A percentile compares a stretch with the other conserved stretches of the same genome.
phyloP scores from a whole-genome alignment of 768 basidiomycete genomes.

The Lactarius sp. region DNA sequence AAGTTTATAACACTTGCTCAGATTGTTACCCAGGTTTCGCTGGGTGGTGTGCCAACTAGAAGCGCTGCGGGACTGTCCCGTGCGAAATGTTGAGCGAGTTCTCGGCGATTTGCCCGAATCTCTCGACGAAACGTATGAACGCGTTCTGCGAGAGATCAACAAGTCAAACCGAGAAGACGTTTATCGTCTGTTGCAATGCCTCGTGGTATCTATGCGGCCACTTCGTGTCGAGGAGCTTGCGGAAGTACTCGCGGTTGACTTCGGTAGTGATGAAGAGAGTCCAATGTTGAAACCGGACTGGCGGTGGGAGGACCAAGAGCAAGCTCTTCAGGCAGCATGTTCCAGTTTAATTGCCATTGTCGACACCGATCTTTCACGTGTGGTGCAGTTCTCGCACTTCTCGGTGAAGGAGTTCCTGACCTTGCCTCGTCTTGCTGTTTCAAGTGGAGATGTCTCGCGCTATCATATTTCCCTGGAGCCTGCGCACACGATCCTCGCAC shows the following conservation, averaged over 20 bases:
- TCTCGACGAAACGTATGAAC: neutral
- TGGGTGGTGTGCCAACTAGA: no score
- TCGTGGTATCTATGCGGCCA: neutral
- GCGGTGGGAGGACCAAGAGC: neutral
- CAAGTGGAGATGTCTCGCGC: neutral
- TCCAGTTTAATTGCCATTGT: neutral
- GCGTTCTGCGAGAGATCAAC: neutral
- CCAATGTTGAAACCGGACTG: neutral
- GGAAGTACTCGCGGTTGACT: neutral
- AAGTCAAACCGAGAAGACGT: neutral
- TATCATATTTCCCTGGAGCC: neutral
- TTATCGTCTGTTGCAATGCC: neutral
- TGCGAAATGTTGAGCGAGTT: neutral
- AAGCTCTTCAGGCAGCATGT: neutral
- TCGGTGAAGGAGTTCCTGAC: neutral
- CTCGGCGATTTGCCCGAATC: neutral
- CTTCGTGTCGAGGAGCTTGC: constrained; percentile 1
- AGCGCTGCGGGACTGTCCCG: no score
- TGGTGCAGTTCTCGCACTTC: constrained; percentile 1
- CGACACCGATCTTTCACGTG: neutral
- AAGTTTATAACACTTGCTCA: no score
- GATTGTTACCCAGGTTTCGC: no score
- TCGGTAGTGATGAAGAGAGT: neutral
- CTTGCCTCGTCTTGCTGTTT: neutral
- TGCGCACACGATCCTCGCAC: neutral